phyloP scores from a whole-genome alignment of 1,139 yeast genomes.

The Arxiozyma heterogenica region DNA sequence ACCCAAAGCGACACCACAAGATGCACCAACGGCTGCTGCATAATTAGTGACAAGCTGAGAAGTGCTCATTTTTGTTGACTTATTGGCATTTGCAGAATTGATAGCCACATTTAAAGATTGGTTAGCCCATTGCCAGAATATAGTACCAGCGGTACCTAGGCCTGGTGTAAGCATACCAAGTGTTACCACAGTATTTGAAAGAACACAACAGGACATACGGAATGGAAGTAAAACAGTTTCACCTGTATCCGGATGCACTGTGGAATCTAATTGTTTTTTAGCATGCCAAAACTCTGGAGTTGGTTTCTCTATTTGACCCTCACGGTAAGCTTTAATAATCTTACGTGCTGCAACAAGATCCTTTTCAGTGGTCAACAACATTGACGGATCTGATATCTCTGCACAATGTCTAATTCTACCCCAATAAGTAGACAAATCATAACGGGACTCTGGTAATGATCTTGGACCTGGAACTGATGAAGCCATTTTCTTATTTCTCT shows the following conservation, averaged over 20 bases:
- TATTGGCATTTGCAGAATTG: conserved; percentile 91
- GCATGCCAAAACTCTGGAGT: conserved; percentile 86
- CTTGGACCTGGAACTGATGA: conserved; percentile 78
- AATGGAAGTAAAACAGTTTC: conserved; percentile 86
- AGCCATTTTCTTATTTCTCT: conserved; percentile 47
- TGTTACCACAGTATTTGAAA: conserved; percentile 88
- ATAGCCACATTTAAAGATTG: conserved; percentile 95
- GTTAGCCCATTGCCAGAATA: conserved; percentile 96
- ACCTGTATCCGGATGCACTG: conserved; percentile 93
- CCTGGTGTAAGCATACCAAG: conserved; percentile 97
- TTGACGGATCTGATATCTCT: conserved; percentile 84
- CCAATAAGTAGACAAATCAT: conserved; percentile 73
- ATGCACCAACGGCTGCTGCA: conserved; percentile 82
- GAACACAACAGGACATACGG: conserved; percentile 92
- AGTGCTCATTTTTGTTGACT: conserved; percentile 81
- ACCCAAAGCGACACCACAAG: conserved; percentile 92
- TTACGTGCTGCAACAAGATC: conserved; percentile 60
- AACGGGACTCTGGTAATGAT: conserved; percentile 66
- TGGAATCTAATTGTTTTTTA: conserved; percentile 74
- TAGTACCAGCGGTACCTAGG: conserved; percentile 78
- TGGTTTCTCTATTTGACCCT: conserved; percentile 52
- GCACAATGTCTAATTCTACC: conserved; percentile 94
- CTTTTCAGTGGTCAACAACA: conserved; percentile 61
- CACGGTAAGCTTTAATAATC: conserved; percentile 60
- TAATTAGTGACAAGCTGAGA: conserved; percentile 70